Percentiles rank a stretch among this genome's conserved stretches.
Conservation (phyloP, 116 monocot species). For the Posidonia oceanica region DNA sequence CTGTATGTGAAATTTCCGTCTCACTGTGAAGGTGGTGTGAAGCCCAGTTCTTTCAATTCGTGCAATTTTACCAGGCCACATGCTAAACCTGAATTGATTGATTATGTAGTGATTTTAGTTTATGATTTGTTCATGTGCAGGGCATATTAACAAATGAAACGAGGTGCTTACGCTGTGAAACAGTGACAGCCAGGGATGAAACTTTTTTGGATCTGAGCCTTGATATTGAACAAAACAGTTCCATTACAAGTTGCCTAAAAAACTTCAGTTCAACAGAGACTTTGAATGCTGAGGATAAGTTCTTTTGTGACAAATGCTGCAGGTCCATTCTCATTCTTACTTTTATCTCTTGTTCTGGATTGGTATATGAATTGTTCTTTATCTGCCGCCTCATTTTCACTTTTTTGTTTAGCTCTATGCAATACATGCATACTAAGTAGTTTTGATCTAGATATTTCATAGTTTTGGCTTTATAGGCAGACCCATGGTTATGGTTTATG, state of each 20-base stretch:
- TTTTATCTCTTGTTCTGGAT: not conserved
- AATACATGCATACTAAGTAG: too few species aligned
- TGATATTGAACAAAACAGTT: conserved; percentile 95
- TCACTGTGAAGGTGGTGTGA: too few species aligned
- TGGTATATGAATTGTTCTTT: not conserved
- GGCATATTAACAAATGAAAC: conserved; percentile 94
- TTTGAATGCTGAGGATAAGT: conserved; percentile 93
- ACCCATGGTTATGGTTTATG: too few species aligned
- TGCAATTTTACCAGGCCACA: not conserved
- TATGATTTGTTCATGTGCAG: conserved; percentile 16
- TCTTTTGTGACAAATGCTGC: conserved; percentile 97
- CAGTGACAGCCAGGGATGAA: conserved; percentile 93
- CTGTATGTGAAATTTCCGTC: too few species aligned
- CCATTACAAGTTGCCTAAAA: conserved; percentile 86
- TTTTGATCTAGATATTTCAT: too few species aligned
- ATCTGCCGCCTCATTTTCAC: too few species aligned
- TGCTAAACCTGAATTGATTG: not conserved
- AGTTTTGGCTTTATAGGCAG: too few species aligned
- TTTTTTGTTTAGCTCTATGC: too few species aligned
- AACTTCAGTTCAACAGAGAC: conserved; percentile 94
- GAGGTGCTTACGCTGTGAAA: conserved; percentile 84
- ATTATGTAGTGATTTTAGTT: not conserved
- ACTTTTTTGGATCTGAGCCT: conserved; percentile 87
- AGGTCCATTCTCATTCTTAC: conserved; percentile 29
- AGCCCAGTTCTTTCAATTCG: not conserved